Evolutionary conservation across 2,329 filamentous ascomycete species (phyloP).

Genomic region (Colletotrichum navitas): DNA sequence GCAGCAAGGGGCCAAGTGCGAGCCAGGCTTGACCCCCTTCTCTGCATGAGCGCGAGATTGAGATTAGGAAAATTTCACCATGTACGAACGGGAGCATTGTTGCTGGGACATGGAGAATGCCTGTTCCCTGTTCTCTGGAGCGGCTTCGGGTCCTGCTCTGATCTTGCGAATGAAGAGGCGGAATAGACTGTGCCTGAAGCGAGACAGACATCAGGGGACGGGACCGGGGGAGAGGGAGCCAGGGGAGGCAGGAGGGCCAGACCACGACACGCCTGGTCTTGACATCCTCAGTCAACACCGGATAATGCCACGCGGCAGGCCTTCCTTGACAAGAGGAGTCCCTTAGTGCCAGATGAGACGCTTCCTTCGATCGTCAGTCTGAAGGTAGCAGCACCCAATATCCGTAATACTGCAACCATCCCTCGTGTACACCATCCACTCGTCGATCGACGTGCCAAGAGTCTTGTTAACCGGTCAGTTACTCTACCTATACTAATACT

Average conservation of each 20-base stretch:
- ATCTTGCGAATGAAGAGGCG: conserved; percentile 18
- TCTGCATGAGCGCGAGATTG: conserved; percentile 28
- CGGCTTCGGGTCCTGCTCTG: neutral
- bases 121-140: conserved; percentile 14
- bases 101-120: conserved; percentile 39
- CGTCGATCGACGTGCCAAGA: conserved; percentile 31
- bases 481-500: too few species aligned
- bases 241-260: neutral
- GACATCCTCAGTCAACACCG: neutral
- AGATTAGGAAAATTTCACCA: conserved; percentile 33
- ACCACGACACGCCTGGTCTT: neutral
- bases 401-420: neutral
- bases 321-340: neutral
- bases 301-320: conserved; percentile 11
- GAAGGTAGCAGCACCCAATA: neutral
- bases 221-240: neutral
- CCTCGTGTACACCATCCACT: neutral
- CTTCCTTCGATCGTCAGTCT: neutral
- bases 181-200: conserved; percentile 26
- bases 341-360: conserved; percentile 9
- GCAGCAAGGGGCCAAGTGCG: conserved; percentile 30
- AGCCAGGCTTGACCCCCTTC: conserved; percentile 20
- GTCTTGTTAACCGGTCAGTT: conserved; percentile 15
- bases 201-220: conserved; percentile 31
- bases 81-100: conserved; percentile 17